phyloP scores from a whole-genome alignment of 345 rosid species.

The Microthlaspi erraticum region DNA sequence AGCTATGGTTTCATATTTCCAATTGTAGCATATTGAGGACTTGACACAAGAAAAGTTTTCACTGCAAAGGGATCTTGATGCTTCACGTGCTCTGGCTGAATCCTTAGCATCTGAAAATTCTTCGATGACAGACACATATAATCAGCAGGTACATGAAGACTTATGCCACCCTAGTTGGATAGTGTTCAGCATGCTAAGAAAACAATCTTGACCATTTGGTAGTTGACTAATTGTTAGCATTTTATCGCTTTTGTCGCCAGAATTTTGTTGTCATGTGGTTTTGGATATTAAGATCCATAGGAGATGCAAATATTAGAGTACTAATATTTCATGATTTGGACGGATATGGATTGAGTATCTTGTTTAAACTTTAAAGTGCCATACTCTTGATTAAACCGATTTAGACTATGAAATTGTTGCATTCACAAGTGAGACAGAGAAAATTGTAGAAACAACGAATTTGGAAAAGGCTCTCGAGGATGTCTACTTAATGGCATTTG shows the following conservation, averaged over 20 bases:
- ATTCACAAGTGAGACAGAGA: conserved; percentile 21
- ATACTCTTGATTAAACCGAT: conserved; percentile 15
- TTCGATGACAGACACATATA: conserved; percentile 85
- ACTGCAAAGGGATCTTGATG: conserved; percentile 96
- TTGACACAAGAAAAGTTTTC: conserved; percentile 95
- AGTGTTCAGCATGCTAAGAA: conserved; percentile 11
- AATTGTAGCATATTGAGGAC: conserved; percentile 93
- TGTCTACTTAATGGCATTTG: conserved; percentile 14
- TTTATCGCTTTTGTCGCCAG: conserved; percentile 13
- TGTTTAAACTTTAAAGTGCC: background rate
- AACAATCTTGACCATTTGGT: conserved; percentile 16
- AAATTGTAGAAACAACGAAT: conserved; percentile 14
- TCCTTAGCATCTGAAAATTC: conserved; percentile 97
- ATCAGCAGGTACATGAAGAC: conserved; percentile 73
- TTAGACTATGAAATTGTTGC: conserved; percentile 22
- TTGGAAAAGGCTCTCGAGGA: conserved; percentile 16
- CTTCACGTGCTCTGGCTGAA: conserved; percentile 87
- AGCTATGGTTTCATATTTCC: conserved; percentile 23
- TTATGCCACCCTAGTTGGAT: conserved; percentile 28
- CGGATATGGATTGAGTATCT: conserved; percentile 16
- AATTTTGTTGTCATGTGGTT: conserved; percentile 25
- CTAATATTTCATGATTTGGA: conserved; percentile 15
- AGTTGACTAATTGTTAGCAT: conserved; percentile 13
- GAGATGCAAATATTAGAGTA: conserved; percentile 22
- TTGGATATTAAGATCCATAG: conserved; percentile 20